Conservation (phyloP, 1,139 yeast genomes). For the Diutina mesorugosa region DNA sequence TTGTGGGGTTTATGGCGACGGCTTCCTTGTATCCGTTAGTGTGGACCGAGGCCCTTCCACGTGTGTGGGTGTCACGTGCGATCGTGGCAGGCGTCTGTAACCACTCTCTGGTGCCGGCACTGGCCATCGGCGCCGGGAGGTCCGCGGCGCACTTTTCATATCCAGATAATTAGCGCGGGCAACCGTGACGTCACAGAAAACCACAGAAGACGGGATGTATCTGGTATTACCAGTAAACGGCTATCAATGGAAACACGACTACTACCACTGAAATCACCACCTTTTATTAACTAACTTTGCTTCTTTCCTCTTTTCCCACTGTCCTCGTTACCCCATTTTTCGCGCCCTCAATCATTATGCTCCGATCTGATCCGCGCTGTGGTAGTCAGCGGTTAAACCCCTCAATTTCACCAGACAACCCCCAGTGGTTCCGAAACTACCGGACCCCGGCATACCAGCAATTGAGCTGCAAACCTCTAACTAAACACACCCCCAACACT, state of each 20-base stretch:
- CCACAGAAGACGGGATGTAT: background rate
- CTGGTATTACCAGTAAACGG: background rate
- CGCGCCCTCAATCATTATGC: background rate
- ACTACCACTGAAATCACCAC: background rate
- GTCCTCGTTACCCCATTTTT: background rate
- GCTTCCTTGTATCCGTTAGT: too few relatives aligned
- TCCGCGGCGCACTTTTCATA: background rate
- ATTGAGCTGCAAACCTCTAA: too few relatives aligned
- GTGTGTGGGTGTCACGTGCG: too few relatives aligned
- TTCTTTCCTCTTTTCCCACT: too few relatives aligned
- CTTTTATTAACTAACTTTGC: too few relatives aligned
- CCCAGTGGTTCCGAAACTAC: background rate
- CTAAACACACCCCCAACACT: too few relatives aligned
- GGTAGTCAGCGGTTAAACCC: background rate
- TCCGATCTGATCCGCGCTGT: background rate
- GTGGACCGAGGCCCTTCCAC: too few relatives aligned
- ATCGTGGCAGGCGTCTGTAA: too few relatives aligned
- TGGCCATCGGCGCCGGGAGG: background rate
- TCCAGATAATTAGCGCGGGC: background rate
- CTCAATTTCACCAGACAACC: background rate
- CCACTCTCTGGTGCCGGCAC: background rate
- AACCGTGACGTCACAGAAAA: background rate
- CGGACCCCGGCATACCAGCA: background rate
- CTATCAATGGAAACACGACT: background rate
- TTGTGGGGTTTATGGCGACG: too few relatives aligned